Evolutionary conservation across 2,329 filamentous ascomycete genomes (phyloP).

Genomic region (Fusarium camptoceras): DNA sequence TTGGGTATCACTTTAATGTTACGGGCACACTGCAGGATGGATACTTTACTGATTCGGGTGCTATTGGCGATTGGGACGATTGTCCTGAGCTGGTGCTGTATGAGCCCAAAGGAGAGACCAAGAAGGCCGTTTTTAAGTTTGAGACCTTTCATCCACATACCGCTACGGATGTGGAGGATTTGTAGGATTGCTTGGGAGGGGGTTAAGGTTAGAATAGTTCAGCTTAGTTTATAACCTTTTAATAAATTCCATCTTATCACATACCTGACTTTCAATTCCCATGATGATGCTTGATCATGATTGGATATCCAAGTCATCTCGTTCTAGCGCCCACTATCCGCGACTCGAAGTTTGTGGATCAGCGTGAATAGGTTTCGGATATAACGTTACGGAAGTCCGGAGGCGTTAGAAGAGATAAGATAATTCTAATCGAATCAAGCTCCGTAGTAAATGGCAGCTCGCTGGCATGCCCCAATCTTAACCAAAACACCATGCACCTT

Average conservation of each 20-base stretch:
- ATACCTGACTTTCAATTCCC: neutral
- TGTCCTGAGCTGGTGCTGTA: constrained; percentile 21
- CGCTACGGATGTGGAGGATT: constrained; percentile 22
- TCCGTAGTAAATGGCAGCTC: neutral
- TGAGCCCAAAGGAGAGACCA: constrained; percentile 27
- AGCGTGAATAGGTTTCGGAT: neutral
- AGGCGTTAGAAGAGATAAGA: neutral
- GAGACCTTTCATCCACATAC: constrained; percentile 31
- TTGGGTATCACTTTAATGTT: constrained; percentile 28
- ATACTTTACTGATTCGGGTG: neutral
- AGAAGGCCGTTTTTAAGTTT: constrained; percentile 24
- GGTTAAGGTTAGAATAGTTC: neutral
- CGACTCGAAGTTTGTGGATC: neutral
- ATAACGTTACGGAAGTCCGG: neutral
- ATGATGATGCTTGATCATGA: neutral
- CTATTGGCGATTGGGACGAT: neutral
- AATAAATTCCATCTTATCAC: constrained; percentile 3
- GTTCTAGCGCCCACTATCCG: neutral
- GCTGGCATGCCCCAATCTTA: neutral
- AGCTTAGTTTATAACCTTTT: constrained; percentile 2
- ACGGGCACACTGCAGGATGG: constrained; percentile 18
- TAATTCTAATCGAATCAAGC: neutral
- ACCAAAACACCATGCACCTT: neutral
- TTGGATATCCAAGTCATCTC: neutral
- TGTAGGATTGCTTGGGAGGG: neutral